phyloP scores from a whole-genome alignment of 1,284 basidiomycete genomes.

The Cryptococcus hybrid region DNA sequence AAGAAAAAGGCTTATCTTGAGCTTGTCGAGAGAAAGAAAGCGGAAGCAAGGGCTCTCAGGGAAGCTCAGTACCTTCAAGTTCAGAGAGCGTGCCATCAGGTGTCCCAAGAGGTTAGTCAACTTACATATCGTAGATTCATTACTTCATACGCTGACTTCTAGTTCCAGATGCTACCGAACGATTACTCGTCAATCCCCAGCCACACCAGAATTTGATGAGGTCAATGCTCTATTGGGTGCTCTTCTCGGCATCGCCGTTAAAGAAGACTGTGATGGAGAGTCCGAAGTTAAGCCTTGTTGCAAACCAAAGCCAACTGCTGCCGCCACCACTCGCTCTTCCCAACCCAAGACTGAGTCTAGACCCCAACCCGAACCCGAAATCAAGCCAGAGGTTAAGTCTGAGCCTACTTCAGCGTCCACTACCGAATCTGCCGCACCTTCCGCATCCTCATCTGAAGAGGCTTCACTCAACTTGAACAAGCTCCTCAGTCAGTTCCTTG shows the following conservation, averaged over 20 bases:
- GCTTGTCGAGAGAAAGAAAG: slow-evolving; percentile 8
- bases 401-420: slow-evolving; percentile 1
- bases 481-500: slow-evolving; percentile 43
- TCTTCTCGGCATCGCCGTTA: slow-evolving; percentile 38
- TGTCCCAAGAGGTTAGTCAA: slow-evolving; percentile 14
- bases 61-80: background rate
- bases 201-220: slow-evolving; percentile 18
- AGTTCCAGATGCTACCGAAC: background rate
- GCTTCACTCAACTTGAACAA: slow-evolving; percentile 39
- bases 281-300: background rate
- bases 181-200: background rate
- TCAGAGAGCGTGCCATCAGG: slow-evolving; percentile 1
- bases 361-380: background rate
- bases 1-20: slow-evolving; percentile 6
- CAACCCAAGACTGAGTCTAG: slow-evolving; percentile 1
- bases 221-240: slow-evolving; percentile 33
- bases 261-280: slow-evolving; percentile 9
- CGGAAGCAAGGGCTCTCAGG: background rate
- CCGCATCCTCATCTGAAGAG: background rate
- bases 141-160: background rate
- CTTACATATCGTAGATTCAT: background rate
- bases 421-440: slow-evolving; percentile 3
- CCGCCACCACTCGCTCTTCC: slow-evolving; percentile 2
- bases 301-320: slow-evolving; percentile 10
- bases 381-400: background rate